These are phyloP conservation scores for Silene conica DNA, from an alignment of 148 eudicot species.

Conservation along the genomic window DNA sequence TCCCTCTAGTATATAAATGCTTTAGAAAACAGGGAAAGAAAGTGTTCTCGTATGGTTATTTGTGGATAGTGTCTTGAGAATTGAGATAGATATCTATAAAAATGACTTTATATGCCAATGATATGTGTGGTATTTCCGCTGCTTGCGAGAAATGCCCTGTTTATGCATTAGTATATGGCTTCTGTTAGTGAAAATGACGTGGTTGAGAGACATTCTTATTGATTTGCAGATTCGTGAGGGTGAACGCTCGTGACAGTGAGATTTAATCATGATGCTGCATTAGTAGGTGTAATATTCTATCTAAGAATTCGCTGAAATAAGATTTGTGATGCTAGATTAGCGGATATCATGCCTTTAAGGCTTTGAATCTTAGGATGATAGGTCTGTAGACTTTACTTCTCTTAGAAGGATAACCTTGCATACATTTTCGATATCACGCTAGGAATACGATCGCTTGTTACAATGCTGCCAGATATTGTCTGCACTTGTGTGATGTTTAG, in stretches of 20 bases:
- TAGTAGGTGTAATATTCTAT: slow-evolving; percentile 4
- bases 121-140: too few relatives aligned
- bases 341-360: not conserved
- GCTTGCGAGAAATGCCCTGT: not conserved
- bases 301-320: not conserved
- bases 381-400: not conserved
- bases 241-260: slow-evolving; percentile 14
- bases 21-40: not conserved
- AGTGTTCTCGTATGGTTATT: not conserved
- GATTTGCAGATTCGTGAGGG: slow-evolving; percentile 16
- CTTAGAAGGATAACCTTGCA: not conserved
- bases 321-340: slow-evolving; percentile 15
- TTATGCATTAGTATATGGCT: slow-evolving; percentile 6
- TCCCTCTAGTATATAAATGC: not conserved
- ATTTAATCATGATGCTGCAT: slow-evolving; percentile 1
- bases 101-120: not conserved
- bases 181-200: slow-evolving; percentile 12
- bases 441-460: not conserved
- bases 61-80: not conserved
- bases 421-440: not conserved
- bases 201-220: slow-evolving; percentile 15
- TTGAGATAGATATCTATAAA: not conserved
- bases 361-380: not conserved
- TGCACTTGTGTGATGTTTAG: not conserved
- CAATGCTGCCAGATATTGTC: not conserved